Percentiles rank a stretch among this genome's conserved stretches.
phyloP scores from a whole-genome alignment of 2,329 filamentous ascomycete genomes.

The Fonsecaea monophora region DNA sequence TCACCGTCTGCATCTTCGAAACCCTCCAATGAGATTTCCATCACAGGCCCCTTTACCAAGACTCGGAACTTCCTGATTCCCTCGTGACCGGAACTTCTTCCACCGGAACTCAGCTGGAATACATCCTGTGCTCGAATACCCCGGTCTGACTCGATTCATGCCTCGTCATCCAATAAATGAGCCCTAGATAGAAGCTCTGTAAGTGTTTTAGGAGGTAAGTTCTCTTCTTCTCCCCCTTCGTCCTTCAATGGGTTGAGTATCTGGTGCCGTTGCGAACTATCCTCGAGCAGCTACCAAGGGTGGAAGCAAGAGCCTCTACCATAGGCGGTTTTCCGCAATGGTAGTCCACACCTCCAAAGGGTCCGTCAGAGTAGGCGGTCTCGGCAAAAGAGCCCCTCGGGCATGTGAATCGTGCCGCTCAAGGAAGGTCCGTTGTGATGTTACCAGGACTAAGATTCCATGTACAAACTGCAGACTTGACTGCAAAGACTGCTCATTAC shows the following conservation, averaged over 20 bases:
- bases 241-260: neutral
- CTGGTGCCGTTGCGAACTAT: neutral
- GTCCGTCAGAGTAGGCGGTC: conserved; percentile 4
- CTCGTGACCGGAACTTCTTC: conserved; percentile 19
- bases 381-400: conserved; percentile 84
- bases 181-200: conserved; percentile 3
- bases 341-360: neutral
- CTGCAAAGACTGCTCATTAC: conserved; percentile 64
- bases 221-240: neutral
- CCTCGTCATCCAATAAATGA: conserved; percentile 4
- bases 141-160: conserved; percentile 3
- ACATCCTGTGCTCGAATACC: neutral
- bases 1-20: neutral
- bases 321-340: conserved; percentile 8
- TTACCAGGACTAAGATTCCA: conserved; percentile 81
- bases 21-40: neutral
- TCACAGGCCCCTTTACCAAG: neutral
- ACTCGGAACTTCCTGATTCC: neutral
- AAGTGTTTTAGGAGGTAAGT: conserved; percentile 2
- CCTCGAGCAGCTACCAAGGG: neutral
- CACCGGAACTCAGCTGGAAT: conserved; percentile 7
- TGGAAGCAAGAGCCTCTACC: neutral
- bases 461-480: conserved; percentile 80
- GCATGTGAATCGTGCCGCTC: conserved; percentile 87
- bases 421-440: conserved; percentile 91